These are phyloP conservation scores for Pinus albicaulis DNA, from an alignment of 75 land plant species.

Conservation along the genomic window DNA sequence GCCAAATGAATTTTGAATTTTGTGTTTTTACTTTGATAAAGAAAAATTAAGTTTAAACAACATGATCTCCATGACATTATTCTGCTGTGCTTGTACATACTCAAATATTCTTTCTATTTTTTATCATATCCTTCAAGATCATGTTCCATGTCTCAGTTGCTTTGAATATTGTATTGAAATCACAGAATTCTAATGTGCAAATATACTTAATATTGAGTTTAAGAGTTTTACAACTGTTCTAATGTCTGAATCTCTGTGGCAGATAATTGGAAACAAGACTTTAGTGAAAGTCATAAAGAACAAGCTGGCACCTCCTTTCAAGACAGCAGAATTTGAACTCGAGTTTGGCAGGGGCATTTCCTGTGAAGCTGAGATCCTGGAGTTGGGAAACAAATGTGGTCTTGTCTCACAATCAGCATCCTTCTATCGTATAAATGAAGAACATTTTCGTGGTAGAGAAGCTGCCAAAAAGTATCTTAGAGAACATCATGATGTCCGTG, in stretches of 20 bases:
- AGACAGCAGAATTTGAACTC: constrained; percentile 70
- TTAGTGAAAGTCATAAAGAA: constrained; percentile 76
- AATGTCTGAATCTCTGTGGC: constrained; percentile 5
- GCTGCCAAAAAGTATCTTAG: constrained; percentile 36
- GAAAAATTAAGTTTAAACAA: too few relatives aligned
- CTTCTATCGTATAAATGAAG: constrained; percentile 21
- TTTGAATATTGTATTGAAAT: too few relatives aligned
- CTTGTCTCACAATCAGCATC: constrained; percentile 48
- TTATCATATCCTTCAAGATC: too few relatives aligned
- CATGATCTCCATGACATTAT: too few relatives aligned
- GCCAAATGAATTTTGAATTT: too few relatives aligned
- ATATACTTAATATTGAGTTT: too few relatives aligned
- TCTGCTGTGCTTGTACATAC: too few relatives aligned
- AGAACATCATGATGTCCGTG: constrained; percentile 26
- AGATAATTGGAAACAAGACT: constrained; percentile 68
- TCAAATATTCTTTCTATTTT: too few relatives aligned
- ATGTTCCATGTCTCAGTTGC: too few relatives aligned
- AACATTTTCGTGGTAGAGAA: constrained; percentile 51
- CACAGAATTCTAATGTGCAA: too few relatives aligned
- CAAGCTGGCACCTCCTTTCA: constrained; percentile 90
- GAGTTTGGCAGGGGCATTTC: constrained; percentile 93
- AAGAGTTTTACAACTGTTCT: too few relatives aligned
- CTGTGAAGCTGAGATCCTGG: constrained; percentile 72
- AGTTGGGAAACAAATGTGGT: constrained; percentile 63
- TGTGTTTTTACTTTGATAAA: too few relatives aligned